These are phyloP conservation scores for Scheffersomyces lignosus DNA, from an alignment of 805 yeast species.

Conservation along the genomic window DNA sequence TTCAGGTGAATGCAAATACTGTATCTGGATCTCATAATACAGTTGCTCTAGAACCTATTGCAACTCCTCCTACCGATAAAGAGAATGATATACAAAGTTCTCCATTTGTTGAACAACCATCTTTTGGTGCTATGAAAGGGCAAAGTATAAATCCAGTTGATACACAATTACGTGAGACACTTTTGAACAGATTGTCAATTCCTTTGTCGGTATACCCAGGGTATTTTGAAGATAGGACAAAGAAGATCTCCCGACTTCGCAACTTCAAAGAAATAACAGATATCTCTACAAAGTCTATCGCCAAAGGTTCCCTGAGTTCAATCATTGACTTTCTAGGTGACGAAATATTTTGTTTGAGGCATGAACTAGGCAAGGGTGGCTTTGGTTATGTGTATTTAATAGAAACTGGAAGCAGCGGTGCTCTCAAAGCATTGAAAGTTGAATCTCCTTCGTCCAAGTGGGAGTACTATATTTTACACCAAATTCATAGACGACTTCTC, in stretches of 20 bases:
- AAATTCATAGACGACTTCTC: constrained; percentile 46
- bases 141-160: constrained; percentile 44
- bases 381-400: constrained; percentile 74
- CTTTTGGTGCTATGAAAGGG: constrained; percentile 2
- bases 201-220: constrained; percentile 33
- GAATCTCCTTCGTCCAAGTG: constrained; percentile 70
- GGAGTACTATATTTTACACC: constrained; percentile 76
- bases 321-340: constrained; percentile 46
- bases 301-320: constrained; percentile 36
- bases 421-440: constrained; percentile 65
- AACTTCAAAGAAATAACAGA: constrained; percentile 40
- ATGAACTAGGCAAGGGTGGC: constrained; percentile 77
- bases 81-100: constrained; percentile 39
- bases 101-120: constrained; percentile 44
- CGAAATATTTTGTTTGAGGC: constrained; percentile 48
- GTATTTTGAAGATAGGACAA: constrained; percentile 33
- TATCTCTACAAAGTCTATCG: constrained; percentile 31
- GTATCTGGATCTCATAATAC: constrained; percentile 9
- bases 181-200: constrained; percentile 39
- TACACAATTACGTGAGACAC: constrained; percentile 32
- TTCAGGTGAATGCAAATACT: constrained; percentile 18
- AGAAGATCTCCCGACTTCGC: constrained; percentile 22
- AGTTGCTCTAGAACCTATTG: constrained; percentile 3
- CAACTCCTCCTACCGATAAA: constrained; percentile 31
- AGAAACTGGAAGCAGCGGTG: constrained; percentile 53